Evolutionary conservation across 75 land plant species (phyloP).

Genomic region (Cupressus sempervirens): DNA sequence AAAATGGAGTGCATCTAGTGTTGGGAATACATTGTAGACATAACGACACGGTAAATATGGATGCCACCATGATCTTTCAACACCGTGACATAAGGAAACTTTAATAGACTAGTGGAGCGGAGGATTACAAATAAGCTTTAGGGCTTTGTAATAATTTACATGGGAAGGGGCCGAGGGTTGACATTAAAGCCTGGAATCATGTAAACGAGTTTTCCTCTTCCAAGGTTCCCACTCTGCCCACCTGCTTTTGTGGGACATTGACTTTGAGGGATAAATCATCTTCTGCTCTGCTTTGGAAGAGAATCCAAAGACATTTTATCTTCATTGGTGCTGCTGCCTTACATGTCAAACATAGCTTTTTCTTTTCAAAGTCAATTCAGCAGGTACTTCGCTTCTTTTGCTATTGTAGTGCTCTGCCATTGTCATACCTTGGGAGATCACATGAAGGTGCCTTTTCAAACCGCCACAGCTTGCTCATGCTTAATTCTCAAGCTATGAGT

Average conservation of each 20-base stretch:
- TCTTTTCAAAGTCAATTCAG: slow-evolving; percentile 13
- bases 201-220: background rate
- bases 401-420: slow-evolving; percentile 3
- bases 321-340: background rate
- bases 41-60: background rate
- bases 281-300: background rate
- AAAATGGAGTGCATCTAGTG: background rate
- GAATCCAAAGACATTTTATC: slow-evolving; percentile 7
- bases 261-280: background rate
- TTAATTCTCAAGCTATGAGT: background rate
- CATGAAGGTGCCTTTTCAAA: background rate
- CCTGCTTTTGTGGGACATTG: slow-evolving; percentile 3
- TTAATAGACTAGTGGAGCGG: background rate
- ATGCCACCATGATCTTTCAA: background rate
- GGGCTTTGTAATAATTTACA: background rate
- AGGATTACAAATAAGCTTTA: background rate
- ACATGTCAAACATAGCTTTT: slow-evolving; percentile 6
- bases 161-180: background rate
- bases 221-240: background rate
- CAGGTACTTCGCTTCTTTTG: background rate
- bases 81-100: slow-evolving; percentile 4
- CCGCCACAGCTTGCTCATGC: background rate
- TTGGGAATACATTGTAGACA: background rate
- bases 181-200: background rate
- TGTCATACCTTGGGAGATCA: background rate